Evolutionary conservation across 495 filamentous ascomycete genomes (phyloP), one percentile per base, ranked within the genome.

Genomic region (Hypoxylon intermedium): DNA sequence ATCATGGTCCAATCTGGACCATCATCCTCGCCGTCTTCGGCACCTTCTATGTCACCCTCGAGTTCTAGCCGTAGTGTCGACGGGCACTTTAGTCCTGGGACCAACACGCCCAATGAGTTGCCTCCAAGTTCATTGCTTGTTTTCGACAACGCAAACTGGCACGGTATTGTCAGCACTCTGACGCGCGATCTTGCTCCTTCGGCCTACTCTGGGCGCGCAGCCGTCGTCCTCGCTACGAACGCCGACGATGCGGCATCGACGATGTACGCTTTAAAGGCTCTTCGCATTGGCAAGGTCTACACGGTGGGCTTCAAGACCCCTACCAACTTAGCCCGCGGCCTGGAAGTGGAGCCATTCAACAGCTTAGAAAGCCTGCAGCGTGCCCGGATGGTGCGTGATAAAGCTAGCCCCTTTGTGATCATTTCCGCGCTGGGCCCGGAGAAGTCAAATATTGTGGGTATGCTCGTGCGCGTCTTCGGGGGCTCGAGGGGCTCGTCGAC

Each of bases 111-210:
- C 18, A 34, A 53, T 3, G 75, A 73, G 7, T 44, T 81, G 2
- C 74, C 73, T 13, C 63, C 59, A 48, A 74, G 69, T 52, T 79
- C 70, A 18, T 77, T 75, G 5, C 80, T 92, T 26, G 71, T 92
- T 13, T 87, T 90, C 41, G 88, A 93, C 61, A 94, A 93, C 48
- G 85, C 89, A 21, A 86, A 84, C 2, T 93, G 90, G 90, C 91
- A 90, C 64, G 89, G 89, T 6, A 92, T 94, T 44, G 79, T 90
- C 24, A 88, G 87, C 24, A 92, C 89, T 1, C 75, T 94, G 30
- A 92, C 86, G 2, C 83, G 88, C 9, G 90, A 93, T 62, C 87
- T 92, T 61, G 89, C 91, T 0, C 90, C 90, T 1, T 91, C 88
- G 4, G 90, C 90, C 1, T 94, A 92, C 71, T 81, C 79, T 31